These are phyloP conservation scores for Melastoma malabathricum DNA, from an alignment of 345 rosid species.

Conservation along the genomic window DNA sequence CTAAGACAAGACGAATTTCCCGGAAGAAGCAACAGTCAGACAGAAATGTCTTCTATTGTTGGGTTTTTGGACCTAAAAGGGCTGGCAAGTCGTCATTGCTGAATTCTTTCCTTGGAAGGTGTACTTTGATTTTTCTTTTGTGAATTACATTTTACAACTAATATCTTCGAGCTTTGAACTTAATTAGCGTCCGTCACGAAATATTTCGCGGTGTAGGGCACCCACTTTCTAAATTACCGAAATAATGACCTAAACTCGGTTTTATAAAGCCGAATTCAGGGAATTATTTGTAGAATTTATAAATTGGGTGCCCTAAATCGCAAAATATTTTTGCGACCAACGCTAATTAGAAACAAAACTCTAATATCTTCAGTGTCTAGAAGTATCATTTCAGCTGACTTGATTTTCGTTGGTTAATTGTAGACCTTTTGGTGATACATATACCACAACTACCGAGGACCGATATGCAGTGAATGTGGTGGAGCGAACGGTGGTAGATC, in stretches of 20 bases:
- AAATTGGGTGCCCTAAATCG: too few species aligned
- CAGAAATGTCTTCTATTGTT: conserved; percentile 71
- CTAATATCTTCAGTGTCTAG: too few species aligned
- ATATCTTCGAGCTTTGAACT: too few species aligned
- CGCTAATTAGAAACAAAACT: too few species aligned
- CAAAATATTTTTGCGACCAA: too few species aligned
- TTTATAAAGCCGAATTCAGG: too few species aligned
- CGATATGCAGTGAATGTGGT: conserved; percentile 65
- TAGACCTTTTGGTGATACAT: conserved; percentile 51
- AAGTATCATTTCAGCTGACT: too few species aligned
- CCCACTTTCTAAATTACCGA: too few species aligned
- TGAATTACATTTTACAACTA: not conserved
- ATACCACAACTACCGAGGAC: conserved; percentile 28
- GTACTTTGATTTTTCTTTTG: conserved; percentile 5
- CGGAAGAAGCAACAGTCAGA: conserved; percentile 58
- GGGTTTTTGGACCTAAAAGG: conserved; percentile 66
- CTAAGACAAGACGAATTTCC: conserved; percentile 47
- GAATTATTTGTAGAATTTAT: too few species aligned
- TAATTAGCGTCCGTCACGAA: too few species aligned
- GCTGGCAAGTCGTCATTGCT: conserved; percentile 73
- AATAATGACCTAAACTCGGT: too few species aligned
- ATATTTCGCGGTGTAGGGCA: too few species aligned
- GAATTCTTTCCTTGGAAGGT: conserved; percentile 78
- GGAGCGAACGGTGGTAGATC: conserved; percentile 61
- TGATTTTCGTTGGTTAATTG: not conserved